Evolutionary conservation across 371 early-diverging fungal species (phyloP), one percentile per base, ranked within the genome.

Genomic region (Rhizopus sp.): DNA sequence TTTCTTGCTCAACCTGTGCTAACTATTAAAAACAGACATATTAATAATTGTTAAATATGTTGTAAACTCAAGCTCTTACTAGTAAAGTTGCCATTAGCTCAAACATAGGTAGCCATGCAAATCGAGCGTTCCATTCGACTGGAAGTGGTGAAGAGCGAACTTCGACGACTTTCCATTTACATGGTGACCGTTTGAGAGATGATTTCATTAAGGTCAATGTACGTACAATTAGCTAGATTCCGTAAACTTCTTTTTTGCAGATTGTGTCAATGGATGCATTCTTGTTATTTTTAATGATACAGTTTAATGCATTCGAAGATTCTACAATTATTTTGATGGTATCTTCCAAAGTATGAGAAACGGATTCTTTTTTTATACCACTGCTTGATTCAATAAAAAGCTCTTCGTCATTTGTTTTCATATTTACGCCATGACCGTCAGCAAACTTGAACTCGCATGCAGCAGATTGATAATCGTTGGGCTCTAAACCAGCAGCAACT

Each of bases 51-150:
- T n/a, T n/a, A n/a, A n/a, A n/a, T n/a, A n/a, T n/a, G n/a, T n/a
- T n/a, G n/a, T n/a, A n/a, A n/a, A n/a, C n/a, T n/a, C n/a, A n/a
- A n/a, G n/a, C n/a, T n/a, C n/a, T n/a, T n/a, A n/a, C n/a, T n/a
- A n/a, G n/a, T n/a, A n/a, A n/a, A n/a, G 55, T 58, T 23, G 59
- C 59, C 38, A 63, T 13, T 50, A 57, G 57, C 50, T 58, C 51
- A 34, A 63, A 63, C 35, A 58, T 12, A 9, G 13, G 30, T 37
- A 50, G 48, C 58, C 50, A 58, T 3, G 53, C 17, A 13, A 9
- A 9, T n/a, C 58, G 58, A 30, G 50, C 7, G 29, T 58, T 45
- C 58, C 63, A 58, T 16, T 49, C 49, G 8, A 54, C 50, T 16
- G 53, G 46, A 5, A 12, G 12, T 15, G 37, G 7, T 5, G 23